Percentiles rank a stretch among this genome's conserved stretches.
Conservation (phyloP, 2,329 filamentous ascomycete genomes). For the Aspergillus phoenicis region DNA sequence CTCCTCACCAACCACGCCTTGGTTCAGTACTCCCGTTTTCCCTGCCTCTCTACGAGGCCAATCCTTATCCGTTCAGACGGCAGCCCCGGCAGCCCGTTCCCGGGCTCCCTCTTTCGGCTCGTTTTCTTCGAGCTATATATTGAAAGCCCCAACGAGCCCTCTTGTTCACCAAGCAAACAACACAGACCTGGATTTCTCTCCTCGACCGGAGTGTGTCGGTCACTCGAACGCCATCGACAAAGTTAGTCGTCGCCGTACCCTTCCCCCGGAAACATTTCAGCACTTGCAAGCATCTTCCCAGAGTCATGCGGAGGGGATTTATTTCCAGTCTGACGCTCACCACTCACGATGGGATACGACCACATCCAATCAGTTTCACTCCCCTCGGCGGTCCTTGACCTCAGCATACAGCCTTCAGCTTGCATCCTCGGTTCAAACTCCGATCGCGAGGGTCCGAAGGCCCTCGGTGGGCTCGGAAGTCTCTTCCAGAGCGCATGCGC, state of each 20-base stretch:
- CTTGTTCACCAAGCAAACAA: conserved; percentile 87
- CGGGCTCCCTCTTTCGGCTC: conserved; percentile 67
- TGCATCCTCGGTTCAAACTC: conserved; percentile 47
- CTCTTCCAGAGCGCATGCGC: conserved; percentile 81
- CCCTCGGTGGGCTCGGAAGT: conserved; percentile 74
- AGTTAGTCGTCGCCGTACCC: conserved; percentile 67
- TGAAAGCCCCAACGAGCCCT: conserved; percentile 88
- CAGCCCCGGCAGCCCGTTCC: conserved; percentile 34
- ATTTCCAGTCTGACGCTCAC: conserved; percentile 47
- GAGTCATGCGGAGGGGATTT: conserved; percentile 38
- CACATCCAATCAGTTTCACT: conserved; percentile 74
- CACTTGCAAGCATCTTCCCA: conserved; percentile 50
- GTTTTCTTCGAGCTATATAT: conserved; percentile 75
- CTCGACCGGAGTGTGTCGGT: conserved; percentile 56
- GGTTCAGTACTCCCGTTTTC: conserved; percentile 48
- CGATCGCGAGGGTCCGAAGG: conserved; percentile 53
- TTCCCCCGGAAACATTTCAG: conserved; percentile 64
- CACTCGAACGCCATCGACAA: conserved; percentile 51
- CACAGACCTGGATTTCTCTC: conserved; percentile 69
- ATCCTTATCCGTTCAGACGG: conserved; percentile 20
- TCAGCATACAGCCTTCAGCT: conserved; percentile 57
- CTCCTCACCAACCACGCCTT: conserved; percentile 61
- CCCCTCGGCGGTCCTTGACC: conserved; percentile 73
- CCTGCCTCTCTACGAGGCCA: conserved; percentile 20
- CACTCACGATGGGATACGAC: conserved; percentile 61